Evolutionary conservation across 176 grass and related monocot genomes (phyloP), one percentile per base, ranked within the genome.

Genomic region (Aegilops longissima): DNA sequence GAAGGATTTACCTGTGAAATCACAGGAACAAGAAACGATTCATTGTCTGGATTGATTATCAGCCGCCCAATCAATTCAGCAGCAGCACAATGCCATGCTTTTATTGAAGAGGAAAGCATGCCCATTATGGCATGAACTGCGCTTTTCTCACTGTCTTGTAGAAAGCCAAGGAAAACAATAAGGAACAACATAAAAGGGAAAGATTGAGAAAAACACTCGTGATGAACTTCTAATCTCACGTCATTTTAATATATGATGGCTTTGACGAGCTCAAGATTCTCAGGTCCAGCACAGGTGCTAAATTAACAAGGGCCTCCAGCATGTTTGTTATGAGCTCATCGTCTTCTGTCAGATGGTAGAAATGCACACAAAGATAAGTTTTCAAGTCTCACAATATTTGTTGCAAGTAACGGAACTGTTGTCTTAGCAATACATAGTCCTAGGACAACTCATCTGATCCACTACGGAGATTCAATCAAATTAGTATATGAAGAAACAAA

Each of bases 21-120:
- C 23, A 89, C 88, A 80, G 93, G 93, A 86, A 98, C 93, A 79
- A 98, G 93, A 91, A 94, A 98, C 5, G 82, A 74, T 45, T 98
- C 96, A 72, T 98, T 98, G 77, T 98, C 96, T 82, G 96, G 96
- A 93, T 98, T 98, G 89, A 98, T 93, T 90, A 98, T 92, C 66
- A 98, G 63, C 62, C 97, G 92, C 31, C 97, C 97, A 91, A 96
- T 89, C 85, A 98, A 87, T 91, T 98, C 97, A 86, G 97, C 92
- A 73, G 97, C 97, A 66, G 94, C 93, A 90, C 97, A 98, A 61
- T 96, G 90, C 97, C 97, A 98, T 18, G 90, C 86, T 86, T 94
- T 98, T 31, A 98, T 83, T 27, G 97, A 94, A 86, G 94, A 98
- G 69, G 89, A 73, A 64, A 98, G 92, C 93, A 98, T 96, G 69